Evolutionary conservation across 257 asterid genomes (phyloP).

Genomic region (Jacaranda copaia): DNA sequence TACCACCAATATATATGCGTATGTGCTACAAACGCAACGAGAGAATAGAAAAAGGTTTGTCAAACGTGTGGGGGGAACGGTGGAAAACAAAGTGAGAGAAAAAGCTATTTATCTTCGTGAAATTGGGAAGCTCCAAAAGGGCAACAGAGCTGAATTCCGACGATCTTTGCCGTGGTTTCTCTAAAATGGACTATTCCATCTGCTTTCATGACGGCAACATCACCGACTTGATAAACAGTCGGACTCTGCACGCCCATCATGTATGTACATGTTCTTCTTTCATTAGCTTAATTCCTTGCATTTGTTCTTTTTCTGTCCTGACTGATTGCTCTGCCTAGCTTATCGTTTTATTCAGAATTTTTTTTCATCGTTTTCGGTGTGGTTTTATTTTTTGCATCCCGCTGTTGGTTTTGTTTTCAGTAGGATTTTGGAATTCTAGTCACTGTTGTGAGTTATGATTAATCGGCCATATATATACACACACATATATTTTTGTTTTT

Average conservation of each 20-base stretch:
- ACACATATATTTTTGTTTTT: no score
- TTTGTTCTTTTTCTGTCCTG: background rate
- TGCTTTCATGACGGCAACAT: conserved; percentile 87
- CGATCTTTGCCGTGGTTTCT: conserved; percentile 29
- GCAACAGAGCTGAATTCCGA: conserved; percentile 10
- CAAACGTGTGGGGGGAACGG: background rate
- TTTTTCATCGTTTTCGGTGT: conserved; percentile 11
- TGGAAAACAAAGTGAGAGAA: background rate
- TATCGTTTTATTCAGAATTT: background rate
- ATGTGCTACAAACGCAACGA: background rate
- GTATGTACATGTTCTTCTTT: conserved; percentile 21
- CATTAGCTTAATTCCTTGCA: conserved; percentile 14
- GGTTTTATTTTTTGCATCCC: conserved; percentile 24
- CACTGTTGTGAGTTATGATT: conserved; percentile 6
- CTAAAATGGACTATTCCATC: conserved; percentile 46
- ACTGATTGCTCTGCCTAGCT: background rate
- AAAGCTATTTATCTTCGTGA: background rate
- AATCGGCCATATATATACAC: background rate
- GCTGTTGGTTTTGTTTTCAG: conserved; percentile 17
- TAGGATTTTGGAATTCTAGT: conserved; percentile 19
- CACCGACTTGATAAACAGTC: conserved; percentile 72
- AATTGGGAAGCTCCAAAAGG: conserved; percentile 13
- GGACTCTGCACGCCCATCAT: conserved; percentile 41
- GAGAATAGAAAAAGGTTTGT: background rate
- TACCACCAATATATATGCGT: background rate